phyloP scores from a whole-genome alignment of 768 basidiomycete species.

The Pleurotus eryngii region DNA sequence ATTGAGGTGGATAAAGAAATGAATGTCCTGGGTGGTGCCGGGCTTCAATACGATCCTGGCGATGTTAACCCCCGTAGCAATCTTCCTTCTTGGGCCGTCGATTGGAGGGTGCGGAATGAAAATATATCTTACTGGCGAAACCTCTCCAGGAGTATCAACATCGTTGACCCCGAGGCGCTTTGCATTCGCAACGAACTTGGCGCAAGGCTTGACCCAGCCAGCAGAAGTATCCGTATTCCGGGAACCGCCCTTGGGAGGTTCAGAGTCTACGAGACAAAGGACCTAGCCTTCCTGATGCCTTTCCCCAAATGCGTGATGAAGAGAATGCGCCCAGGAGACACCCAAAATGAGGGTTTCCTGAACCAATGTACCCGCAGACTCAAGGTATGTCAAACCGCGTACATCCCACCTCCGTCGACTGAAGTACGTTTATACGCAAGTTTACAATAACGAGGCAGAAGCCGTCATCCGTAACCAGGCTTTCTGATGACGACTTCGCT shows the following conservation, averaged over 20 bases:
- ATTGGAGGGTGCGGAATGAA: neutral
- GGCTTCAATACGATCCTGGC: too few relatives aligned
- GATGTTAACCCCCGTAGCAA: neutral
- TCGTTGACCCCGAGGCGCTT: neutral
- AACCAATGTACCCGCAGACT: too few relatives aligned
- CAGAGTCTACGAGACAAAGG: neutral
- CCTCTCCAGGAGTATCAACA: neutral
- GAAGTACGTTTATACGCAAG: too few relatives aligned
- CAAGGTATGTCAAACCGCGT: too few relatives aligned
- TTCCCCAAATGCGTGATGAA: neutral
- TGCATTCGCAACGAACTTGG: neutral
- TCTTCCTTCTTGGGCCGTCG: neutral
- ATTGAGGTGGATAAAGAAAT: neutral
- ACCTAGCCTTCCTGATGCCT: neutral
- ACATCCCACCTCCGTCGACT: too few relatives aligned
- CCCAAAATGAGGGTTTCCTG: too few relatives aligned
- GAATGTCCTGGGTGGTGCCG: neutral
- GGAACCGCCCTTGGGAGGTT: neutral
- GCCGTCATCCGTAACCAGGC: too few relatives aligned
- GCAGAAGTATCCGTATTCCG: neutral
- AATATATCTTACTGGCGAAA: neutral
- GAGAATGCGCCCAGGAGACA: neutral
- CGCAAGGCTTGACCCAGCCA: neutral
- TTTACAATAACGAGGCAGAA: too few relatives aligned
- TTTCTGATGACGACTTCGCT: neutral